Base-by-base conservation (phyloP, 352 stramenopile genomes). In the Hyaloperonospora arabidopsidis region DNA sequence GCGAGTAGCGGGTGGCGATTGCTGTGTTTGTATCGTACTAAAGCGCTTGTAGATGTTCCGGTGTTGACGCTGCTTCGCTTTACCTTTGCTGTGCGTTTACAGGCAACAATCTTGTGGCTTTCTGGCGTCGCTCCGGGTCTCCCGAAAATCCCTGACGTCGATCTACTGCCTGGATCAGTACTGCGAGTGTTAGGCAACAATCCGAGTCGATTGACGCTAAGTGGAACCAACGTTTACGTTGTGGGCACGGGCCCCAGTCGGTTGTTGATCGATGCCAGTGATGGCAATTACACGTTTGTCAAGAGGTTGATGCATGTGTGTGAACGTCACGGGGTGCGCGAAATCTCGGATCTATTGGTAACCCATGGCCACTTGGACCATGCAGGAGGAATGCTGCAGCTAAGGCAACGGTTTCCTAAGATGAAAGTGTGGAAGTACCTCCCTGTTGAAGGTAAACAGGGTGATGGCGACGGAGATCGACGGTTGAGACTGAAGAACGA, bases 351-450 rank as follows among this genome's bases (percentile, higher is more conserved):
- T 59, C 60, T 97, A 38, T 49, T 97, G 22, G 70, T 96, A 45
- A 97, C 89, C 2, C 89, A 97, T 66, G 73, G 78, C 12, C 89
- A 97, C 55, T 70, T 71, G 21, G 89, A 97, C 57, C 89, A 97
- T 59, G 73, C 95, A 7, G 89, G 89, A 10, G 89, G 89, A 13
- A 47, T 97, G 1, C 49, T 87, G 49, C 61, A 64, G 35, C 50
- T 92, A 1, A 73, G 69, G 32, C 51, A 76, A 28, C 59, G 25
- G 15, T 93, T 89, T 38, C 76, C 81, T 3, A 39, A 54, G 13
- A 68, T 84, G 22, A 56, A 61, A 6, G 66, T 93, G 51, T 90
- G 76, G 73, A 95, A 95, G 51, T 79, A 74, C 25, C 65, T 87
- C 34, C 74, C 75, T 11, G 18, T 51, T 0, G 25, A 46, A 44